Evolutionary conservation across 305 asterid species (phyloP), one percentile per base, ranked within the genome.

Genomic region (Nicotiana rustica): DNA sequence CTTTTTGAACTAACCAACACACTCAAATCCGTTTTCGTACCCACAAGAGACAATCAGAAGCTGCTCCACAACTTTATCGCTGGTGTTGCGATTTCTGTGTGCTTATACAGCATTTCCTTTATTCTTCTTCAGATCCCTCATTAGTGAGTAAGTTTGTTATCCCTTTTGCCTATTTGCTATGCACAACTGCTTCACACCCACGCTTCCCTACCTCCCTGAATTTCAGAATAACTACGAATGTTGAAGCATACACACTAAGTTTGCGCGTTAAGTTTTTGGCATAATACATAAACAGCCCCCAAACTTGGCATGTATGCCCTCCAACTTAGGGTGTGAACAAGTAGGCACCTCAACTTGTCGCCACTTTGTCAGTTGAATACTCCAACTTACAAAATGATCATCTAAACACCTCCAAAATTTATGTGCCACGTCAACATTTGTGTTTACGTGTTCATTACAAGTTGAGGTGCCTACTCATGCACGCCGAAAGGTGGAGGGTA

Each of bases 1-100:
- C 88, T 96, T 76, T 96, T 94, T 87, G 98, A 93, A 89, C 92
- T 96, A 86, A 94, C 98, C 79, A 96, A 96, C 86, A 92, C 92
- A 33, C 95, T 96, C 10, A 96, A 96, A 89, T 83, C 89, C 12
- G 96, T 93, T 81, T 96, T 96, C 83, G 62, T 94, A 79, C 99
- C 97, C 65, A 88, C 92, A 67, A 92, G 87, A 89, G 97, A 96
- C 77, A 87, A 91, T 60, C 90, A 86, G 88, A 92, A 83, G 88
- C 93, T 96, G 59, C 78, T 91, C 82, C 83, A 91, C 87, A 94
- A 96, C 89, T 86, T 89, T 83, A 78, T 92, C 65, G 97, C 98
- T 73, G 99, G 97, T 82, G 91, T 85, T 57, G 88, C 90, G 36
- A 90, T 96, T 83, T 89, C 91, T 19, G 83, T 83, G 65, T 89